phyloP scores from a whole-genome alignment of 176 grass and related monocot species.

The Chrysopogon serrulatus region DNA sequence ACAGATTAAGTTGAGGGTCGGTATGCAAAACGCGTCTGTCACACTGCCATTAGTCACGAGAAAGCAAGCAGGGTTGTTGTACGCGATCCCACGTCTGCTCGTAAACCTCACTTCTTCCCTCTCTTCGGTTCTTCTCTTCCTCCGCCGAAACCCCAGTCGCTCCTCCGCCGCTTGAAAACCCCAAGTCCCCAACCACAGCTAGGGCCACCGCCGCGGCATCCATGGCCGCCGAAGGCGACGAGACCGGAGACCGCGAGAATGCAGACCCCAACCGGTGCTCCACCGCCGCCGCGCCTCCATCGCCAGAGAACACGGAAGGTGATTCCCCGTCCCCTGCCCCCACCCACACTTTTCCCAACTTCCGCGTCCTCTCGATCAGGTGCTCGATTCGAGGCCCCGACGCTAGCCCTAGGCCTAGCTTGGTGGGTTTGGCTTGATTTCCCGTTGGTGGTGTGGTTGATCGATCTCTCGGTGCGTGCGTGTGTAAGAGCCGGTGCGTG shows the following conservation, averaged over 20 bases:
- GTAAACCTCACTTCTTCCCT: not conserved
- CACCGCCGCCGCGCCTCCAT: slow-evolving; percentile 50
- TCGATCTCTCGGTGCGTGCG: not conserved
- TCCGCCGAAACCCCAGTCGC: not conserved
- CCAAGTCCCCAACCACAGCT: slow-evolving; percentile 8
- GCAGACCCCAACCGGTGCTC: slow-evolving; percentile 38
- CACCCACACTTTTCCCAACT: not conserved
- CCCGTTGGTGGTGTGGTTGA: not conserved
- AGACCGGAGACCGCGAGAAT: slow-evolving; percentile 46
- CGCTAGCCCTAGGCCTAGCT: not conserved
- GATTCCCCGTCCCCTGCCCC: not conserved
- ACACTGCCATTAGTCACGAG: not conserved
- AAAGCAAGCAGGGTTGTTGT: not conserved
- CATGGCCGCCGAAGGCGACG: slow-evolving; percentile 33
- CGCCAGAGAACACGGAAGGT: slow-evolving; percentile 57
- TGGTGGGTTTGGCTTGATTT: not conserved
- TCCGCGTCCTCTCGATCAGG: not conserved
- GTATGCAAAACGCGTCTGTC: not conserved
- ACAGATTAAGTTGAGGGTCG: not conserved
- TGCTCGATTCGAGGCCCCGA: not conserved
- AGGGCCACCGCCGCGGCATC: slow-evolving; percentile 29
- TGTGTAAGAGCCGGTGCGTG: not conserved
- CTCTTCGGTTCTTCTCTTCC: not conserved
- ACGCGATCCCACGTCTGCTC: slow-evolving; percentile 9
- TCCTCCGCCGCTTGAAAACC: slow-evolving; percentile 1